phyloP scores from a whole-genome alignment of 305 asterid genomes.

The Rubia peregrina region DNA sequence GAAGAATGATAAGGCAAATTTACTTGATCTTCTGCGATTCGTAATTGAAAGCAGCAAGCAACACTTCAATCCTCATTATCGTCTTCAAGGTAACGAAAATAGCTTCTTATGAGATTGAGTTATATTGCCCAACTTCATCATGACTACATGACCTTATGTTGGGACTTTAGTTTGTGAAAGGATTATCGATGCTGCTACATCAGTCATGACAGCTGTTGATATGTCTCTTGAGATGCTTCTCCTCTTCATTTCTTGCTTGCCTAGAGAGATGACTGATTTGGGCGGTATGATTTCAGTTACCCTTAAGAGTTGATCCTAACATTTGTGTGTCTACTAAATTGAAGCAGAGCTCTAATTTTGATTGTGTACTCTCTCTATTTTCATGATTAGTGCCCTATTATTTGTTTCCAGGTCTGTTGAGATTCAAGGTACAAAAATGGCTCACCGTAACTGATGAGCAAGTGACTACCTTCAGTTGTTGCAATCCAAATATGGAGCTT shows the following conservation, averaged over 20 bases:
- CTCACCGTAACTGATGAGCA: constrained; percentile 25
- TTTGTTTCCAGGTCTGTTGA: constrained; percentile 50
- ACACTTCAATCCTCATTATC: constrained; percentile 84
- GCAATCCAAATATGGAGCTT: constrained; percentile 28
- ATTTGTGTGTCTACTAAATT: constrained; percentile 4
- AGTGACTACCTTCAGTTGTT: constrained; percentile 15
- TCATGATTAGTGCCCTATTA: background rate
- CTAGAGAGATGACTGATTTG: constrained; percentile 75
- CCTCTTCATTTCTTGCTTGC: constrained; percentile 73
- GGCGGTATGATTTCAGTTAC: constrained; percentile 41
- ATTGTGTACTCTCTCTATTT: background rate
- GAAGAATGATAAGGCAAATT: constrained; percentile 40
- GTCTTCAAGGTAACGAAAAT: constrained; percentile 54
- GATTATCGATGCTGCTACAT: constrained; percentile 65
- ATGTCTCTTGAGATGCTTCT: constrained; percentile 68
- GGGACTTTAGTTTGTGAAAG: constrained; percentile 63
- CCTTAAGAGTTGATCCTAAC: background rate
- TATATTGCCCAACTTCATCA: background rate
- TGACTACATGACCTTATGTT: constrained; percentile 16
- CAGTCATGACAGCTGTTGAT: constrained; percentile 50
- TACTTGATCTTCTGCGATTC: constrained; percentile 71
- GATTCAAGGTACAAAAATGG: constrained; percentile 61
- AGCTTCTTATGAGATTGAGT: background rate
- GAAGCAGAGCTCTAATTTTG: constrained; percentile 6
- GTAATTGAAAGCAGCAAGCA: constrained; percentile 77